Evolutionary conservation across 805 yeast species (phyloP).

Genomic region (Nakazawaea ambrosiae): DNA sequence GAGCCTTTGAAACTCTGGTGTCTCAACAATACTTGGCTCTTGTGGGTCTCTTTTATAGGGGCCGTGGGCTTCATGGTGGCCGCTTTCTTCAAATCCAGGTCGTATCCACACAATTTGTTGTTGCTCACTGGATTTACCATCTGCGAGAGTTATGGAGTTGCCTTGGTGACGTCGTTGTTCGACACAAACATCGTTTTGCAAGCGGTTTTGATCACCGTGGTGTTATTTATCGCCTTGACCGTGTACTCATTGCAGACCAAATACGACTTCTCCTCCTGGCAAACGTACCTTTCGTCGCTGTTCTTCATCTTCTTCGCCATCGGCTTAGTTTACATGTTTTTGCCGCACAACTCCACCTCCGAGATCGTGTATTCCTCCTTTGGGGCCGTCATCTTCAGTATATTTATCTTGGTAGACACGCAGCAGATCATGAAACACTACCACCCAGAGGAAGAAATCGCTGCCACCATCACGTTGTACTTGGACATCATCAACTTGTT

Average conservation of each 20-base stretch:
- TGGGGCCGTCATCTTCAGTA: constrained; percentile 69
- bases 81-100: constrained; percentile 53
- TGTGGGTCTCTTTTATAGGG: constrained; percentile 48
- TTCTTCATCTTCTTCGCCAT: constrained; percentile 66
- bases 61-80: constrained; percentile 61
- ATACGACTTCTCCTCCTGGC: constrained; percentile 68
- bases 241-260: constrained; percentile 69
- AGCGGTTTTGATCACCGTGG: constrained; percentile 61
- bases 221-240: constrained; percentile 73
- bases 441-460: constrained; percentile 80
- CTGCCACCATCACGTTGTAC: constrained; percentile 71
- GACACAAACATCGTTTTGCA: constrained; percentile 61
- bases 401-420: constrained; percentile 73
- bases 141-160: constrained; percentile 67
- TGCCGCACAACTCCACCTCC: constrained; percentile 48
- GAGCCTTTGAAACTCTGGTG: constrained; percentile 46
- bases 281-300: constrained; percentile 45
- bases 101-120: constrained; percentile 61
- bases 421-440: constrained; percentile 68
- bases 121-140: constrained; percentile 63
- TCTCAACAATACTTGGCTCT: constrained; percentile 49
- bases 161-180: constrained; percentile 55
- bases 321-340: constrained; percentile 64
- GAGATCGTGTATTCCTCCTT: constrained; percentile 63
- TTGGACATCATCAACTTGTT: constrained; percentile 80